Percentiles rank a stretch among this genome's conserved stretches.
phyloP scores from a whole-genome alignment of 345 rosid species.

The Aquilaria sinensis region DNA sequence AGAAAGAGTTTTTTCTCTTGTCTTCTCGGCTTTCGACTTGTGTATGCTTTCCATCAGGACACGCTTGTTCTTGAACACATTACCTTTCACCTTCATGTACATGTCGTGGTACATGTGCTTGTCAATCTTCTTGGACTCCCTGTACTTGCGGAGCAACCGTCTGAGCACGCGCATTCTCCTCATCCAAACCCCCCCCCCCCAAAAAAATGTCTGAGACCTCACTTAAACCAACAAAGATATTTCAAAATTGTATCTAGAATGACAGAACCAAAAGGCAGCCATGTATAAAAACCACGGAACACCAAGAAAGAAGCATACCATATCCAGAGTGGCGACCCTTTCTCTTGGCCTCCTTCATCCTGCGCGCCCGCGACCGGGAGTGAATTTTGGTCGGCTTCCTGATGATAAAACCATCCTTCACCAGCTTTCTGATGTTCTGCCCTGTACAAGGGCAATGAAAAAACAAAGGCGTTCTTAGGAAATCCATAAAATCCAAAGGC shows the following conservation, averaged over 20 bases:
- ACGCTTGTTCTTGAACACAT: constrained; percentile 40
- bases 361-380: constrained; percentile 16
- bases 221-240: too few species aligned
- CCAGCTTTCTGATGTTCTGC: too few species aligned
- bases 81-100: constrained; percentile 43
- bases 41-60: constrained; percentile 43
- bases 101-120: constrained; percentile 43
- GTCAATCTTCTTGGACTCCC: constrained; percentile 42
- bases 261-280: not conserved
- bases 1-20: constrained; percentile 35
- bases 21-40: constrained; percentile 42
- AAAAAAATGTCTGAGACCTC: not conserved
- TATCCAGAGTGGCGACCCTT: constrained; percentile 4
- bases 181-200: constrained; percentile 4
- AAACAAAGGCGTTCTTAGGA: too few species aligned
- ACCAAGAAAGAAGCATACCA: not conserved
- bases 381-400: constrained; percentile 16
- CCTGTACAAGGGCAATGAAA: too few species aligned
- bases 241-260: not conserved
- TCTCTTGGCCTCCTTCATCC: constrained; percentile 18
- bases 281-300: not conserved
- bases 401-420: not conserved
- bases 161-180: constrained; percentile 20
- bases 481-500: too few species aligned
- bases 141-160: constrained; percentile 34